A percentile compares a stretch with the other conserved stretches of the same genome.
phyloP scores from a whole-genome alignment of 257 asterid species.

The Rehmannia glutinosa region DNA sequence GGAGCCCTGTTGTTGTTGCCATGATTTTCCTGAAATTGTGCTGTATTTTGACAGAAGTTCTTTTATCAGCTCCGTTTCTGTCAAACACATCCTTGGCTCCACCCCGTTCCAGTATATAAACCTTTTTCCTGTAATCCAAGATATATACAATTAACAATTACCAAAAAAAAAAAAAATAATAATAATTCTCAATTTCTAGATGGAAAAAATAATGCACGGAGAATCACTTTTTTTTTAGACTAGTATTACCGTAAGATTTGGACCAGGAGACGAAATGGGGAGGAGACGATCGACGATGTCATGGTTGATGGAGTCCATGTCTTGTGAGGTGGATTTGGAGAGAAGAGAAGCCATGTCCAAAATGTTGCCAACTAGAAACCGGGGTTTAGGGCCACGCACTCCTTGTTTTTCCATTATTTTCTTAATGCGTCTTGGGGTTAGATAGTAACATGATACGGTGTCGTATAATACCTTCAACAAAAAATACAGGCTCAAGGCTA shows the following conservation, averaged over 20 bases:
- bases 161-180: too few relatives aligned
- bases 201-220: too few relatives aligned
- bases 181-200: too few relatives aligned
- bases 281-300: conserved; percentile 79
- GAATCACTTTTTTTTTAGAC: too few relatives aligned
- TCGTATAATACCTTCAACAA: conserved; percentile 35
- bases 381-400: conserved; percentile 81
- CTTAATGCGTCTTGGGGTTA: conserved; percentile 79
- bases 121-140: conserved; percentile 48
- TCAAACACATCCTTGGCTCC: conserved; percentile 81
- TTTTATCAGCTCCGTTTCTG: conserved; percentile 60
- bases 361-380: conserved; percentile 75
- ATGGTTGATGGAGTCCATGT: conserved; percentile 62
- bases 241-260: conserved; percentile 65
- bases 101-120: conserved; percentile 80
- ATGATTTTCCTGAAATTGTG: conserved; percentile 69
- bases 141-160: not conserved
- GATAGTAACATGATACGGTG: conserved; percentile 51
- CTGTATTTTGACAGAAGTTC: conserved; percentile 69
- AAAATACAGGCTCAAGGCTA: conserved; percentile 21
- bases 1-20: conserved; percentile 82
- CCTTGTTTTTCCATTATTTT: conserved; percentile 79
- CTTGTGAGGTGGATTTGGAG: conserved; percentile 58
- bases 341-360: conserved; percentile 58
- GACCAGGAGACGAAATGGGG: conserved; percentile 82